Base-by-base conservation (phyloP, 805 yeast species). In the Metschnikowia henanensis region DNA sequence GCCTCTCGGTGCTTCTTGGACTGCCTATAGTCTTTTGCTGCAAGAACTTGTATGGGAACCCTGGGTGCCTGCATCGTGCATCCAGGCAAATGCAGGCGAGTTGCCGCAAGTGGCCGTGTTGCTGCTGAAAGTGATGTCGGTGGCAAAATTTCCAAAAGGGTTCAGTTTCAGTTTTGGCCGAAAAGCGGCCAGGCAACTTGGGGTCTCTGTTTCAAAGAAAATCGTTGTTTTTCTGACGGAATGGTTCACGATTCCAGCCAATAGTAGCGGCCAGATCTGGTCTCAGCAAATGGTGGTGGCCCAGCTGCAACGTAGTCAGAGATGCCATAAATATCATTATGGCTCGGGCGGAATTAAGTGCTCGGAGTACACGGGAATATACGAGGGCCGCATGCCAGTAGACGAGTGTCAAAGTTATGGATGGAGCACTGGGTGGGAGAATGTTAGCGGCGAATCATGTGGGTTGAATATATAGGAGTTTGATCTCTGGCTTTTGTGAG, bases 1-100 rank as follows among this genome's bases (percentile, higher is more conserved):
- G 6, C 43, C 34, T 4, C 20, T 40, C 6, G 44, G 39, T 1
- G 43, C 37, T 6, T 26, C 34, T 3, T 41, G 45, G 45, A 41
- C 33, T 2, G 35, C 30, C 9, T 16, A 29, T 20, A 30, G 25
- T 4, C 25, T 22, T n/a, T 35, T 26, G 10, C 32, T 30, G 15
- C 45, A 42, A 18, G 41, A 35, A 13, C 26, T 37, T 3, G 26
- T 31, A 37, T 33, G 31, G 37, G 39, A 32, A 6, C 33, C 46
- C 5, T 42, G 41, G 46, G 12, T 23, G 12, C 46, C 46, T 7
- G 46, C 46, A 8, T 42, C 46, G 8, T 42, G 46, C 26, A 40
- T 42, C n/a, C 41, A 42, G 30, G 30, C n/a, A 13, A 28, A 28
- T 15, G 30, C 30, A 15, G 30, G 30, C 17, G 4, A 12, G 30